These are phyloP conservation scores for Aureobasidium namibiae DNA, from an alignment of 2,329 filamentous ascomycete species.

Conservation along the genomic window DNA sequence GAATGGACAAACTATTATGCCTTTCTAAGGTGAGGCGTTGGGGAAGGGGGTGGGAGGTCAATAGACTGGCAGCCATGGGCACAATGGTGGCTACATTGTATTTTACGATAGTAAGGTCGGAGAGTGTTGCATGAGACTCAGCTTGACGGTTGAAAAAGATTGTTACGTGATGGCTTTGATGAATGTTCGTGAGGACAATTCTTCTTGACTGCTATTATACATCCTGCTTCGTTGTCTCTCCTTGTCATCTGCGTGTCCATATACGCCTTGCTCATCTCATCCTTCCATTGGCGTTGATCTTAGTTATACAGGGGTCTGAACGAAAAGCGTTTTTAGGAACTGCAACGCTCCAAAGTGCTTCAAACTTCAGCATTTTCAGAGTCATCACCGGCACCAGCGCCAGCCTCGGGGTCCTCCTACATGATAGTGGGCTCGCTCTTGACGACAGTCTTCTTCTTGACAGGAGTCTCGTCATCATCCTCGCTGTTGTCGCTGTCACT, in stretches of 20 bases:
- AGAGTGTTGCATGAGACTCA: too few species aligned
- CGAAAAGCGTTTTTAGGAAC: neutral
- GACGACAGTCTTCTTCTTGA: conserved; percentile 1
- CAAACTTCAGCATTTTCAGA: neutral
- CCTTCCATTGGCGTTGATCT: neutral
- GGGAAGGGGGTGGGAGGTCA: too few species aligned
- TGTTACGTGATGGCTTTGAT: too few species aligned
- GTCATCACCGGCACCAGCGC: neutral
- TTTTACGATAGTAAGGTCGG: too few species aligned
- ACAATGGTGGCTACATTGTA: too few species aligned
- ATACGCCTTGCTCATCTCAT: neutral
- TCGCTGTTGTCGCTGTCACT: neutral
- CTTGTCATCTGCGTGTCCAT: neutral
- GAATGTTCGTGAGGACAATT: neutral
- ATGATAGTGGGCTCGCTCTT: neutral
- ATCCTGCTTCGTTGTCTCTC: neutral
- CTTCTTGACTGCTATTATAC: neutral
- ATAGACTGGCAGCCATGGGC: too few species aligned
- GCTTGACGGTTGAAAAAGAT: too few species aligned
- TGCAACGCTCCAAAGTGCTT: neutral
- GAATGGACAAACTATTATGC: too few species aligned
- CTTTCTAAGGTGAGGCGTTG: too few species aligned
- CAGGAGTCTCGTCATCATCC: neutral
- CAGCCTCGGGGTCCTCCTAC: neutral
- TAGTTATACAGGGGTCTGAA: neutral